Evolutionary conservation across 164 flowering plant genomes (phyloP), one percentile per base, ranked within the genome.

Genomic region (Magnolia sinica): DNA sequence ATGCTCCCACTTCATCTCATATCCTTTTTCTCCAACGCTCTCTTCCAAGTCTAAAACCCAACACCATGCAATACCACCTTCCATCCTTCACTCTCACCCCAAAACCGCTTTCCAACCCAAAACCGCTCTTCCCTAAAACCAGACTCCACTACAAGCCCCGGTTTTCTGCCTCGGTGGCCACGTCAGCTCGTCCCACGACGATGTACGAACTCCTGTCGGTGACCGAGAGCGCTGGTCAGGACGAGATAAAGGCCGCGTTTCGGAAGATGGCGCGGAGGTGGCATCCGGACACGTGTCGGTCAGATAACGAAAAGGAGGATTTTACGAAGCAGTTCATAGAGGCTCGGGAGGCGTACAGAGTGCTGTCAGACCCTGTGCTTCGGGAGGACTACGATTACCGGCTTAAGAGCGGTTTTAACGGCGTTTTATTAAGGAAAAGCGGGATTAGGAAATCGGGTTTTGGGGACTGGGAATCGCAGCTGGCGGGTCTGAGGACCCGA

Each of bases 241-340:
- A 70, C 23, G 78, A 76, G 78, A 76, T 76, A 73, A 76, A 76
- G 37, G 67, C 78, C 2, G 78, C 78, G 37, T 76, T 49, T 58
- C 24, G 78, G 58, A 59, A 64, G 74, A 8, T 71, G 49, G 78
- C 78, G 20, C 45, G 73, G 68, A 20, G 16, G 50, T 70, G 73
- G 67, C 78, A 76, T 66, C 78, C 78, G 8, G 74, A 76, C 69
- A 31, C 78, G n/a, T 76, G 78, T 18, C 58, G 61, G 31, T 52
- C 74, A 6, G 52, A 20, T 52, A 31, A 70, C 55, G n/a, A 24
- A 29, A 70, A 27, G 68, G 65, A 68, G 27, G 19, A 58, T 2
- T 59, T 4, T 20, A 70, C 78, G 16, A 22, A 70, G 68, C 74
- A 59, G 61, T 76, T 76, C 58, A 76, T 76, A n/a, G 49, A 23